phyloP scores from a whole-genome alignment of 139 green algal species.

The Gonium pectorale region DNA sequence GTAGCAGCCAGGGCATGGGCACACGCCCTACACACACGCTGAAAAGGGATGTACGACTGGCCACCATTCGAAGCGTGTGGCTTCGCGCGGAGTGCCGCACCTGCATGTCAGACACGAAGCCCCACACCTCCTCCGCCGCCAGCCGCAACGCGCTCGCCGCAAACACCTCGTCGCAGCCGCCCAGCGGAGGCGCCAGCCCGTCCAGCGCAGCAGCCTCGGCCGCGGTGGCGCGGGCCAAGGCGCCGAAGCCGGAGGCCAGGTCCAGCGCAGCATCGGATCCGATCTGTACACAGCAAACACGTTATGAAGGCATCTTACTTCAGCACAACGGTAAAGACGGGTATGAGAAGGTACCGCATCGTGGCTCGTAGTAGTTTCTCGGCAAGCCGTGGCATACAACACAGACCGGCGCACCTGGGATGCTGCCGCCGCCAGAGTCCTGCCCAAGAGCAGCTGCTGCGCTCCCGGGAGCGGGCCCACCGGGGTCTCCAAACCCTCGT shows the following conservation, averaged over 20 bases:
- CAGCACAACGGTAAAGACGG: too few species aligned
- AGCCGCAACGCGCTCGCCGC: not conserved
- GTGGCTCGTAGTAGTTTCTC: too few species aligned
- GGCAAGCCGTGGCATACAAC: too few species aligned
- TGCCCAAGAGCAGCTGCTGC: not conserved
- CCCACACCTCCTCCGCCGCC: conserved; percentile 36
- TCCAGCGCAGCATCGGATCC: not conserved
- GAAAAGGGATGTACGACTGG: too few species aligned
- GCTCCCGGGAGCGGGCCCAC: not conserved
- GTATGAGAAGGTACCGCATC: too few species aligned
- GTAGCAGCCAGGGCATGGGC: too few species aligned
- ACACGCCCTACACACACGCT: too few species aligned
- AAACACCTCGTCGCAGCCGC: conserved; percentile 2
- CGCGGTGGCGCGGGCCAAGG: not conserved
- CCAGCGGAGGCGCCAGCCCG: not conserved
- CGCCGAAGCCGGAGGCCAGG: not conserved
- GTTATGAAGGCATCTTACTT: too few species aligned
- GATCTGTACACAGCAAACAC: too few species aligned
- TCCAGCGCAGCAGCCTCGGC: not conserved
- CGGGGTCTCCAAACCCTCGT: not conserved
- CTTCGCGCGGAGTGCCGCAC: too few species aligned
- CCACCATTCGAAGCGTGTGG: too few species aligned
- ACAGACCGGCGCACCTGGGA: conserved; percentile 23
- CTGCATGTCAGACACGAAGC: conserved; percentile 33
- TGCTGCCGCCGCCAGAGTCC: conserved; percentile 8